Base-by-base conservation (phyloP, 2,329 filamentous ascomycete genomes). In the Neofusicoccum sp. region DNA sequence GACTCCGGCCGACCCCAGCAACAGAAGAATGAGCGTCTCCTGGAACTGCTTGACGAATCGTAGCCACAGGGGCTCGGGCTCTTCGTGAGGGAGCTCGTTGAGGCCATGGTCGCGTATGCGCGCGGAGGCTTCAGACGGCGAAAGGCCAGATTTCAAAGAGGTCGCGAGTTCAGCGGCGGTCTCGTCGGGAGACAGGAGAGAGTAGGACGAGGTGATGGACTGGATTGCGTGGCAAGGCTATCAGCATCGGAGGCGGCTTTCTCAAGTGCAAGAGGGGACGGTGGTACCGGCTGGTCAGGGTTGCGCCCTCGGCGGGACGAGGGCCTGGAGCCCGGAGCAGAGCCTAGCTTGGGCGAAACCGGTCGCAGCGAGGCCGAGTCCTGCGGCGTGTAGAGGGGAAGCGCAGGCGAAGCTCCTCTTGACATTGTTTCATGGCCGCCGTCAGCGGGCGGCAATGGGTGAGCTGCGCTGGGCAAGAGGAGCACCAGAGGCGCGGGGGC, bases 41-140 rank as follows among this genome's bases (percentile, higher is more conserved):
- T 96, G 93, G 76, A 99, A 99, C 73, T 99, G 95, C 77, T 96
- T 96, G 65, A 97, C 76, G 71, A 99, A 99, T 64, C 95, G 91
- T 61, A 97, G 80, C 93, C 95, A 99, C 64, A 99, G 80, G 8
- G 95, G 93, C 77, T 99, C 95, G 1, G 94, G 92, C 61, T 92
- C 89, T 64, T 98, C 93, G 76, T 96, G 92, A 5, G 95, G 92
- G 41, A 99, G 89, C 78, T 99, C 95, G 77, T 99, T 99, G 33
- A 90, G 88, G 36, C 95, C 95, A 80, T 95, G 87, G 67, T 90
- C 86, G 72, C 89, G 85, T 65, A 97, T 83, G 72, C 94, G 87
- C 62, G 89, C 85, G 65, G 93, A 84, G 39, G 93, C 95, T 77
- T 97, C 92, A 48, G 87, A 85, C 0, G 91, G 89, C 4, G 91